phyloP scores from a whole-genome alignment of 495 filamentous ascomycete species.

The Aspergillus conjunctus region DNA sequence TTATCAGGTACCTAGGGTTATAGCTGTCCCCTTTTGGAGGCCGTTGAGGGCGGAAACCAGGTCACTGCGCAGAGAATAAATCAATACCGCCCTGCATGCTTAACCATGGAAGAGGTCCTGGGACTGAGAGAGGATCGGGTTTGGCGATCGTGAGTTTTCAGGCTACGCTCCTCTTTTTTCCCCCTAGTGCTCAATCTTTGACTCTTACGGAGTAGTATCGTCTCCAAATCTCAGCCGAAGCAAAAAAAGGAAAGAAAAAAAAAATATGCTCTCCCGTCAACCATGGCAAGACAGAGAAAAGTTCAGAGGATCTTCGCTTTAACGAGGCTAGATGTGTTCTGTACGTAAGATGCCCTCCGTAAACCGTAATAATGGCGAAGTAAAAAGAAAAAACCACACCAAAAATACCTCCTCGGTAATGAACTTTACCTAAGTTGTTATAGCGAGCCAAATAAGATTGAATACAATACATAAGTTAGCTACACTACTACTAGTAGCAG shows the following conservation, averaged over 20 bases:
- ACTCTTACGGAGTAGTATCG: neutral
- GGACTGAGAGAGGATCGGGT: constrained; percentile 12
- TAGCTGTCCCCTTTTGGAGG: neutral
- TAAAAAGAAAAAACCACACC: neutral
- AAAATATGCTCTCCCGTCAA: neutral
- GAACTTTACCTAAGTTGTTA: constrained; percentile 2
- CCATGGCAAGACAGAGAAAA: neutral
- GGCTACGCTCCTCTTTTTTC: constrained; percentile 2
- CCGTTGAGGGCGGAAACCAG: neutral
- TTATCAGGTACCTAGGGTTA: neutral
- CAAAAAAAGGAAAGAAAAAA: neutral
- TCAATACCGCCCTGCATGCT: constrained; percentile 1
- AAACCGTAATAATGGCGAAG: neutral
- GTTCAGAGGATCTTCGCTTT: constrained; percentile 4
- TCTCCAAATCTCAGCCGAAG: neutral
- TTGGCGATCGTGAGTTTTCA: constrained; percentile 17
- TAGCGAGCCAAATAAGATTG: neutral
- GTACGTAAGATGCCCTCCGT: constrained; percentile 9
- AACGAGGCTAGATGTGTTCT: neutral
- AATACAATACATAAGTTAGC: neutral
- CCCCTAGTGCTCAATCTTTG: constrained; percentile 4
- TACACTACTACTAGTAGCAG: neutral
- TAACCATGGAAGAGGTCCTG: constrained; percentile 12
- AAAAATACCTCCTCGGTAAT: constrained; percentile 1
- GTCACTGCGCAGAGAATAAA: neutral